Evolutionary conservation across 257 asterid species (phyloP).

Genomic region (Solanum microdontum): DNA sequence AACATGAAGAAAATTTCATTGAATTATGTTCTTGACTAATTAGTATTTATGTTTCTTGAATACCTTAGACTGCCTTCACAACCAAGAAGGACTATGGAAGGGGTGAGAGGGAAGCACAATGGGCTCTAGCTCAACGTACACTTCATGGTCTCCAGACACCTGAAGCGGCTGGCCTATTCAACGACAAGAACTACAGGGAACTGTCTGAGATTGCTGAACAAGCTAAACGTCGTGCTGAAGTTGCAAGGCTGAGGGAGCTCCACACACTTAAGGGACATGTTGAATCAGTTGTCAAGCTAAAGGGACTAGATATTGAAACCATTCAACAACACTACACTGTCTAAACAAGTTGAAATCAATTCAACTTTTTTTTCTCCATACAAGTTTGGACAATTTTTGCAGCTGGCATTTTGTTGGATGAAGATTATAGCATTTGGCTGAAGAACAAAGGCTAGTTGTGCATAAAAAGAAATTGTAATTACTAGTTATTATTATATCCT

Average conservation of each 20-base stretch:
- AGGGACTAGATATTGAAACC: conserved; percentile 58
- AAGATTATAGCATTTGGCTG: not conserved
- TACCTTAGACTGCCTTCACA: conserved; percentile 56
- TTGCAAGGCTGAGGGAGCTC: conserved; percentile 75
- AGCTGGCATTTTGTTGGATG: not conserved
- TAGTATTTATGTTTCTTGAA: not conserved
- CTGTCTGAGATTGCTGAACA: conserved; percentile 63
- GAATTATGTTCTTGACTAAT: not conserved
- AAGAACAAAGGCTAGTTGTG: not conserved
- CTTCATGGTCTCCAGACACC: conserved; percentile 63
- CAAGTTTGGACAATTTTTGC: not conserved
- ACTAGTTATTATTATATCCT: not conserved
- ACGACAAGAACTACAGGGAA: conserved; percentile 36
- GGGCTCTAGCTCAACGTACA: conserved; percentile 81
- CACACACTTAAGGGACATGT: conserved; percentile 81
- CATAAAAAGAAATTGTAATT: not conserved
- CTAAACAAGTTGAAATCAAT: conserved; percentile 1
- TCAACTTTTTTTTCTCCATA: not conserved
- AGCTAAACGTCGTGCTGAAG: conserved; percentile 68
- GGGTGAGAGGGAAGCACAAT: conserved; percentile 78
- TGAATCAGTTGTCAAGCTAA: conserved; percentile 60
- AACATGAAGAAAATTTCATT: not conserved
- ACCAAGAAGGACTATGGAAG: conserved; percentile 74
- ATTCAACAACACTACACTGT: conserved; percentile 62
- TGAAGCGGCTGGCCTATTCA: conserved; percentile 3